A percentile compares a stretch with the other conserved stretches of the same genome.
Evolutionary conservation across 129 eudicot genomes (phyloP).

Genomic region (Escallonia herrerae): DNA sequence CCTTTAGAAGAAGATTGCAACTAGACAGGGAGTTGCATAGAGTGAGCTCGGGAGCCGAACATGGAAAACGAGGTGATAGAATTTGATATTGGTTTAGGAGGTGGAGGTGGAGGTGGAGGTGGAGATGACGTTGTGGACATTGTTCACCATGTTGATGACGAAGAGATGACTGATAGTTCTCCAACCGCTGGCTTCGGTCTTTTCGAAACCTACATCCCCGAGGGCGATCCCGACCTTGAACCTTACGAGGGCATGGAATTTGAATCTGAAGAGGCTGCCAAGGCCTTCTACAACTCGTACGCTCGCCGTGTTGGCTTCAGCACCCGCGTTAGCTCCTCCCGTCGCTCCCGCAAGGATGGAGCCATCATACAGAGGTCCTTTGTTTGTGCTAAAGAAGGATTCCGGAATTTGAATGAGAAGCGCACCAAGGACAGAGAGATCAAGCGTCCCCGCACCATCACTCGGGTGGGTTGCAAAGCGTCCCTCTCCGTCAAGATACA

Average conservation of each 20-base stretch:
- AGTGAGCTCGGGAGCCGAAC: too few species aligned
- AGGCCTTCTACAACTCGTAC: constrained; percentile 48
- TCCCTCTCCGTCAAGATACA: constrained; percentile 50
- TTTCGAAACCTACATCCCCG: constrained; percentile 9
- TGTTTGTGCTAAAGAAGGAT: constrained; percentile 59
- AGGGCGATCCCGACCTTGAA: constrained; percentile 42
- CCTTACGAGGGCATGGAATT: constrained; percentile 58
- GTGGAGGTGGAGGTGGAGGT: constrained; percentile 21
- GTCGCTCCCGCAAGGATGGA: constrained; percentile 52
- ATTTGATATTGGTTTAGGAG: constrained; percentile 49
- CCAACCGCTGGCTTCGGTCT: constrained; percentile 14
- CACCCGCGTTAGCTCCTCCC: constrained; percentile 57
- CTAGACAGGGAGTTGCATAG: too few species aligned
- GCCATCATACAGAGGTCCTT: constrained; percentile 56
- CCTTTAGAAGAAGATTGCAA: too few species aligned
- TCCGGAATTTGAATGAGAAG: constrained; percentile 46
- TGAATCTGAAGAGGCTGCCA: constrained; percentile 62
- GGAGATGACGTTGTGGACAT: constrained; percentile 40
- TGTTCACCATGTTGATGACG: constrained; percentile 15
- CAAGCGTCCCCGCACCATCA: constrained; percentile 49
- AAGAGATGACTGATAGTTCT: constrained; percentile 39
- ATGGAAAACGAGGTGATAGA: constrained; percentile 46
- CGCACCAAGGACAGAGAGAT: constrained; percentile 54
- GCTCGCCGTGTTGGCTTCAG: constrained; percentile 59
- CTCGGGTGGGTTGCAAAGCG: constrained; percentile 55